A percentile compares a stretch with the other conserved stretches of the same genome.
Conservation (phyloP, 768 basidiomycete species). For the Aureoboletus auriporus region DNA sequence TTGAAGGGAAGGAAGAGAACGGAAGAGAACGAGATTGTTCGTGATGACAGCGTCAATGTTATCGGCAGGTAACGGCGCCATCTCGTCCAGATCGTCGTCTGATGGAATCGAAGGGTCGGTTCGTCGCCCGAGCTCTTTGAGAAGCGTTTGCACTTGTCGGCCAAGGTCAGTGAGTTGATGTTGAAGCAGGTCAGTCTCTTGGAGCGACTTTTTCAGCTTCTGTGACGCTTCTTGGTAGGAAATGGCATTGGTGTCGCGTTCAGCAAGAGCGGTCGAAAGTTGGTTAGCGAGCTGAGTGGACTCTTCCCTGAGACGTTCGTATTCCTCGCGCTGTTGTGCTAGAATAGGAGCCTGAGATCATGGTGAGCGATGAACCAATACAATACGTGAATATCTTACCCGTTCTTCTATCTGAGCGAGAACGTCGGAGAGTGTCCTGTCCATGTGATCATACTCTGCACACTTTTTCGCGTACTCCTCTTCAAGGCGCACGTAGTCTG, state of each 20-base stretch:
- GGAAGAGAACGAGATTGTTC: slow-evolving; percentile 84
- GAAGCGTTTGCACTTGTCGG: slow-evolving; percentile 75
- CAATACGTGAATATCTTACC: slow-evolving; percentile 35
- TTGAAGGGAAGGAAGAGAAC: slow-evolving; percentile 75
- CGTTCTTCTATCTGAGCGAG: slow-evolving; percentile 89
- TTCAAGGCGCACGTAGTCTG: slow-evolving; percentile 83
- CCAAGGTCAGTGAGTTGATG: slow-evolving; percentile 80
- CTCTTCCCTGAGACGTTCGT: slow-evolving; percentile 78
- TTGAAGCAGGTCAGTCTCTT: slow-evolving; percentile 65
- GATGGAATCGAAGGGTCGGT: slow-evolving; percentile 80
- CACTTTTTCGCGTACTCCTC: slow-evolving; percentile 76
- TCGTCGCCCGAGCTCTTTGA: slow-evolving; percentile 75
- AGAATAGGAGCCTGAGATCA: slow-evolving; percentile 76
- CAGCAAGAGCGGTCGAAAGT: slow-evolving; percentile 66
- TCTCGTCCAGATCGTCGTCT: slow-evolving; percentile 54
- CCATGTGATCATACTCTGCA: slow-evolving; percentile 82
- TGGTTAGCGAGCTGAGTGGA: slow-evolving; percentile 77
- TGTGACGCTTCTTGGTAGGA: slow-evolving; percentile 57
- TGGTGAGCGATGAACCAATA: neutral
- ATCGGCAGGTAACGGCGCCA: slow-evolving; percentile 43
- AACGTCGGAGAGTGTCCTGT: slow-evolving; percentile 72
- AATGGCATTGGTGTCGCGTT: slow-evolving; percentile 63
- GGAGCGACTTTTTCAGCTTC: slow-evolving; percentile 52
- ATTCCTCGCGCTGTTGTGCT: slow-evolving; percentile 85
- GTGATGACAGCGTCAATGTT: slow-evolving; percentile 81